phyloP scores from a whole-genome alignment of 202 grass and related monocot genomes.

The Bolboschoenoplectus hybrid region DNA sequence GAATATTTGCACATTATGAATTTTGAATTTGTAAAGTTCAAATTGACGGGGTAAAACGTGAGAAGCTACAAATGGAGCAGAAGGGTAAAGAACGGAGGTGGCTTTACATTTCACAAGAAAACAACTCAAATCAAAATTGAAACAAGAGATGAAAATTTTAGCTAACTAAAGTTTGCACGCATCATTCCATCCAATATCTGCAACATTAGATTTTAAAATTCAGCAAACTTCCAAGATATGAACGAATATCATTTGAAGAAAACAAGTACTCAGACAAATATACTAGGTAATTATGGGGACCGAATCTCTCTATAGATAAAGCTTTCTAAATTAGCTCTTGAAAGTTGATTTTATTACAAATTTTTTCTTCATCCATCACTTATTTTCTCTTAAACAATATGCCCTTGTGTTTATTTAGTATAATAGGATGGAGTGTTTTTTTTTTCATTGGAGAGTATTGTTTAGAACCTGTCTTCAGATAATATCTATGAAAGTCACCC shows the following conservation, averaged over 20 bases:
- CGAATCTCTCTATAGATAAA: not conserved
- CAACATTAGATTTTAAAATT: not conserved
- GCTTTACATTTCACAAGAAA: constrained; percentile 30
- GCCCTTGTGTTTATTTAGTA: not conserved
- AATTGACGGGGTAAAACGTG: not conserved
- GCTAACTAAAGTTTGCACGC: constrained; percentile 24
- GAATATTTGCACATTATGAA: not conserved
- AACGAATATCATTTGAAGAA: not conserved
- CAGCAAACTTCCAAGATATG: not conserved
- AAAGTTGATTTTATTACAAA: not conserved
- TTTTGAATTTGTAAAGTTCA: not conserved
- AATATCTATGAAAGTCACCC: not conserved
- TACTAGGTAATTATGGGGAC: not conserved
- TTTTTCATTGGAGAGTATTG: not conserved
- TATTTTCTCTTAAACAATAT: constrained; percentile 6
- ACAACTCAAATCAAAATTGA: constrained; percentile 13
- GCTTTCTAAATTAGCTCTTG: not conserved
- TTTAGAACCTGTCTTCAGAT: not conserved
- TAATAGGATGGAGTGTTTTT: not conserved
- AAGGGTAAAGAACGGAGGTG: not conserved
- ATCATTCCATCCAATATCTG: constrained; percentile 22
- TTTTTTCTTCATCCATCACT: not conserved
- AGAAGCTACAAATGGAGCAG: not conserved
- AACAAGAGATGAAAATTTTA: constrained; percentile 4
- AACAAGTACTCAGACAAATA: not conserved